Evolutionary conservation across 257 asterid genomes (phyloP), one percentile per base, ranked within the genome.

Genomic region (Craterostigma plantagineum): DNA sequence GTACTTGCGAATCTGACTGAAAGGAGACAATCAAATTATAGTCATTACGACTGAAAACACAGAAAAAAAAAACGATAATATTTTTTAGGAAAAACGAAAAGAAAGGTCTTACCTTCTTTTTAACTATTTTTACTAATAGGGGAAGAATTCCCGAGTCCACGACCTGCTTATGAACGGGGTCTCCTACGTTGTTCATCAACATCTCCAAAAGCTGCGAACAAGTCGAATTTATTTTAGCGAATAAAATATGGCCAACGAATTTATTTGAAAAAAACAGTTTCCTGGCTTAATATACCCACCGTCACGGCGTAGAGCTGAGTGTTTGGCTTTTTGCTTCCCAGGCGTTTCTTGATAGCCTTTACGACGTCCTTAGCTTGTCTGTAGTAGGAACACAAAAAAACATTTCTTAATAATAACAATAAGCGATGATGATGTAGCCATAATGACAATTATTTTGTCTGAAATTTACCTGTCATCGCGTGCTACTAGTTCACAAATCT

Each of bases 131-230:
- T 55, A 90, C 92, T 49, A 90, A 93, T 45, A 67, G 14, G 27
- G 87, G 79, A 53, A 90, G 85, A 58, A 77, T 40, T 40, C 92
- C 92, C 3, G 64, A 34, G 59, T 90, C 98, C 51, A 79, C 65
- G 58, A 90, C 91, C 67, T 79, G 93, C 73, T 67, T 72, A 59
- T 90, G 98, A 55, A 82, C 79, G 38, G 91, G 83, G 12, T 79
- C 95, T 41, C 95, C 95, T 13, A 90, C 70, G 59, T 90, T 90
- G 66, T 79, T 79, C 59, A 90, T 82, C 69, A 90, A 53, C 95
- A 79, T 79, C 77, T 90, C 98, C 76, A 90, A 70, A 69, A 90
- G 73, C 98, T 87, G 78, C 49, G 34, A 42, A n/a, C 46, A 49
- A 42, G 3, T 23, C 58, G 54, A 55, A 34, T 33, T n/a, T 43